Base-by-base conservation (phyloP, 371 early-diverging fungal genomes). In the Mucor plumbeus region DNA sequence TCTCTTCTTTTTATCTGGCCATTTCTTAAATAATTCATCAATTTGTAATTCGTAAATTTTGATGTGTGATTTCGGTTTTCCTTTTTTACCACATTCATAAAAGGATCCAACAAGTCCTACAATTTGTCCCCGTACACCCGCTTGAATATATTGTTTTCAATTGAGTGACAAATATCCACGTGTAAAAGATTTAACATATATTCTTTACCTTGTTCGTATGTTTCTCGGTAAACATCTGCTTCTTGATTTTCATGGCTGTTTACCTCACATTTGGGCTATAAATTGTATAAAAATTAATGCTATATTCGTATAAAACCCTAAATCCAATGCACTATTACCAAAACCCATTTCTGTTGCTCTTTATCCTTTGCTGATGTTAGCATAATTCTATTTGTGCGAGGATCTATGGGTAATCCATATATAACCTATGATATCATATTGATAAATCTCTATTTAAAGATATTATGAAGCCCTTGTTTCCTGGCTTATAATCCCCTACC, bases 151-250 rank as follows among this genome's bases (percentile, higher is more conserved):
- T 38, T 19, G 19, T 33, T 38, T 13, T 5, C 38, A 36, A 48
- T 13, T 19, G 34, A 47, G 31, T 34, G 9, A 33, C 35, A 8
- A 19, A 4, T 31, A 41, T 61, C 31, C 36, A 19, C 58, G 35
- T 50, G 50, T 50, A 33, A 15, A 9, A 13, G 35, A 2, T 26
- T 26, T 26, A 26, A 26, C 3, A 26, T 4, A n/a, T n/a, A 11
- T 31, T 26, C 26, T 26, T n/a, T 80, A 84, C 88, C 83, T 80
- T 88, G 85, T 72, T 88, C 88, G 64, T 82, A 86, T 7, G 83
- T 83, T 68, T 85, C 87, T 39, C 85, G 76, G 13, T 68, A 67
- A 8, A 87, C 85, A 33, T 82, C 84, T 44, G 82, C 78, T 57
- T 82, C 81, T 38, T 74, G 72, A 7, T 85, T 75, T 64, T 85